Evolutionary conservation across 1,284 basidiomycete genomes (phyloP).

Genomic region (Hortiboletus rubellus): DNA sequence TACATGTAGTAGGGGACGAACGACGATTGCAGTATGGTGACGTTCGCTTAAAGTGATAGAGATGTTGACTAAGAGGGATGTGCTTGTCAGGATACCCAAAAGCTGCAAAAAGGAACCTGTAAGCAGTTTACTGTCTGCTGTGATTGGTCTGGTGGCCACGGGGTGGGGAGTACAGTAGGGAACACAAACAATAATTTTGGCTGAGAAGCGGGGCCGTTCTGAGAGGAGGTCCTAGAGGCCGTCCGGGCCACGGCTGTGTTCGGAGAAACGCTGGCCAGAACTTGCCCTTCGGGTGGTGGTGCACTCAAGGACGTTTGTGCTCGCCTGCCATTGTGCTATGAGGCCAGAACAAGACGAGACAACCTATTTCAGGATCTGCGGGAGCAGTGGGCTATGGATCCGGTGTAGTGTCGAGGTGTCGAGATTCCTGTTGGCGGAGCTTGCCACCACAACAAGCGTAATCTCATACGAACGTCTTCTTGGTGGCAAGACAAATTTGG

Average conservation of each 20-base stretch:
- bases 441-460: slow-evolving; percentile 87
- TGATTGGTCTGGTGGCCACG: too few relatives aligned
- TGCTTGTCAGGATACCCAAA: too few relatives aligned
- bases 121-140: too few relatives aligned
- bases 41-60: too few relatives aligned
- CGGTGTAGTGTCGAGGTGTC: slow-evolving; percentile 63
- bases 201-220: slow-evolving; percentile 23
- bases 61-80: too few relatives aligned
- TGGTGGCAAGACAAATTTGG: slow-evolving; percentile 92
- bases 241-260: slow-evolving; percentile 21
- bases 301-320: slow-evolving; percentile 31
- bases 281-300: slow-evolving; percentile 42
- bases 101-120: too few relatives aligned
- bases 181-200: slow-evolving; percentile 3
- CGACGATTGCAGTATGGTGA: slow-evolving; percentile 1
- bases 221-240: slow-evolving; percentile 22
- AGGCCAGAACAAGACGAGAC: neutral
- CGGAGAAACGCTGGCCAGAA: slow-evolving; percentile 31
- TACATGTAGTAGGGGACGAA: slow-evolving; percentile 24
- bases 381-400: slow-evolving; percentile 37
- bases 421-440: slow-evolving; percentile 47
- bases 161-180: too few relatives aligned
- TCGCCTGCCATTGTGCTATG: slow-evolving; percentile 13
- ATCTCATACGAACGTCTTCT: slow-evolving; percentile 89
- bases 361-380: slow-evolving; percentile 24